Conservation (phyloP, 306 rosid genomes). For the Inga laurina region DNA sequence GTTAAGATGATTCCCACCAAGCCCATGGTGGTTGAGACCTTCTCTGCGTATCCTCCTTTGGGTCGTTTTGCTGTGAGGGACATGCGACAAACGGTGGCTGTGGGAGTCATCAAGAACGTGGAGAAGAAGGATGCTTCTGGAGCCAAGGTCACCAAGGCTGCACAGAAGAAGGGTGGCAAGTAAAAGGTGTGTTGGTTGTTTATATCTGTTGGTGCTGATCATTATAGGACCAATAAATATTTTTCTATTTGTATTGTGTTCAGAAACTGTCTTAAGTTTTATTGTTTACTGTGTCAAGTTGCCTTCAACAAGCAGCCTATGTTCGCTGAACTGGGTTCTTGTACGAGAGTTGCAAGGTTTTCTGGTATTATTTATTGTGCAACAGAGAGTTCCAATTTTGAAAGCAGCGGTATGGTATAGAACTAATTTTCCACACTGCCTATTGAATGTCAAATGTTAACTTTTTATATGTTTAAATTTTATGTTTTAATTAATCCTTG, state of each 20-base stretch:
- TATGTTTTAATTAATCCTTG: background rate
- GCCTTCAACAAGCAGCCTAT: slow-evolving; percentile 33
- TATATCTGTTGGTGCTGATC: background rate
- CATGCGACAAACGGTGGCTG: slow-evolving; percentile 96
- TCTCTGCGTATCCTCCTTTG: slow-evolving; percentile 80
- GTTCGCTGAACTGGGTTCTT: slow-evolving; percentile 70
- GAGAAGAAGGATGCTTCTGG: slow-evolving; percentile 89
- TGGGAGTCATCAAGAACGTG: slow-evolving; percentile 82
- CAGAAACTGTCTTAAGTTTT: background rate
- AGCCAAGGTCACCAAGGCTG: slow-evolving; percentile 63
- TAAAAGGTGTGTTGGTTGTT: slow-evolving; percentile 40
- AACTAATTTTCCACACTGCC: slow-evolving; percentile 19
- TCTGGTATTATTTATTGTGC: background rate
- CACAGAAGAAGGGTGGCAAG: slow-evolving; percentile 68
- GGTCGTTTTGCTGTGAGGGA: slow-evolving; percentile 93
- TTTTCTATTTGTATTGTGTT: background rate
- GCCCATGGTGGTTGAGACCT: slow-evolving; percentile 93
- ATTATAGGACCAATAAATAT: slow-evolving; percentile 25
- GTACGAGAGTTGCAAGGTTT: slow-evolving; percentile 49
- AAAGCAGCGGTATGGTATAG: slow-evolving; percentile 18
- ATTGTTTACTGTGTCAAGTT: slow-evolving; percentile 27
- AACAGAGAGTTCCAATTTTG: slow-evolving; percentile 6
- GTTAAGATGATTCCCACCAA: slow-evolving; percentile 91
- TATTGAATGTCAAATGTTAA: background rate
- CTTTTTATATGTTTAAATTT: background rate